Conservation (phyloP, 1,284 basidiomycete species). For the Singerocomus inundabilis region DNA sequence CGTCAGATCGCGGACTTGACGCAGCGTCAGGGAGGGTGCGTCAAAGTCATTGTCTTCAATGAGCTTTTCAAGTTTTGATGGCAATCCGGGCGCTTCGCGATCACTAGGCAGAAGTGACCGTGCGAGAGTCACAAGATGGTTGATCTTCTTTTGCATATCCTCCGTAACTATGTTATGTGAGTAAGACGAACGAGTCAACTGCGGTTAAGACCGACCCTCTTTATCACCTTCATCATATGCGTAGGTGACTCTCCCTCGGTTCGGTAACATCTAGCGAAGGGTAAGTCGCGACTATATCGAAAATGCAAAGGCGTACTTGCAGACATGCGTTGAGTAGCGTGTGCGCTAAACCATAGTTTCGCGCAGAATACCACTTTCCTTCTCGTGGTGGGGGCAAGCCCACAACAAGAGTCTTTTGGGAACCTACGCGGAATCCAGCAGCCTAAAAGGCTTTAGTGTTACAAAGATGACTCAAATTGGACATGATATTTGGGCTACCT, state of each 20-base stretch:
- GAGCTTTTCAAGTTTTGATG: conserved; percentile 32
- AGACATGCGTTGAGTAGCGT: conserved; percentile 40
- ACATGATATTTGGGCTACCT: conserved; percentile 30
- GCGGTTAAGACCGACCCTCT: conserved; percentile 16
- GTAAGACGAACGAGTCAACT: background rate
- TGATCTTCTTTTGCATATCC: conserved; percentile 35
- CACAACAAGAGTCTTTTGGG: conserved; percentile 44
- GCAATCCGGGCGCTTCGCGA: conserved; percentile 31
- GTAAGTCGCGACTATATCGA: background rate
- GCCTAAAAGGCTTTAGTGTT: conserved; percentile 29
- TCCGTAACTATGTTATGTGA: conserved; percentile 26
- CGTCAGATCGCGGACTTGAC: conserved; percentile 39
- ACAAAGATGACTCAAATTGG: background rate
- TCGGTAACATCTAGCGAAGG: conserved; percentile 38
- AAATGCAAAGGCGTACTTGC: conserved; percentile 28
- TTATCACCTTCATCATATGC: conserved; percentile 17
- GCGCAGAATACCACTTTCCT: conserved; percentile 35
- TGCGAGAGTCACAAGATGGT: conserved; percentile 38
- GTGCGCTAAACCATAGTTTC: conserved; percentile 46
- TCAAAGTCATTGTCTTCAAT: conserved; percentile 35
- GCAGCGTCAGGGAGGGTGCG: conserved; percentile 34
- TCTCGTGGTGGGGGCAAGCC: conserved; percentile 46
- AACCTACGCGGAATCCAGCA: conserved; percentile 44
- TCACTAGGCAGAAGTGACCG: conserved; percentile 40
- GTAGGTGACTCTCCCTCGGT: conserved; percentile 27